A percentile compares a stretch with the other conserved stretches of the same genome.
These are phyloP conservation scores for Daldinia grandis DNA, from an alignment of 495 filamentous ascomycete species.

Conservation along the genomic window DNA sequence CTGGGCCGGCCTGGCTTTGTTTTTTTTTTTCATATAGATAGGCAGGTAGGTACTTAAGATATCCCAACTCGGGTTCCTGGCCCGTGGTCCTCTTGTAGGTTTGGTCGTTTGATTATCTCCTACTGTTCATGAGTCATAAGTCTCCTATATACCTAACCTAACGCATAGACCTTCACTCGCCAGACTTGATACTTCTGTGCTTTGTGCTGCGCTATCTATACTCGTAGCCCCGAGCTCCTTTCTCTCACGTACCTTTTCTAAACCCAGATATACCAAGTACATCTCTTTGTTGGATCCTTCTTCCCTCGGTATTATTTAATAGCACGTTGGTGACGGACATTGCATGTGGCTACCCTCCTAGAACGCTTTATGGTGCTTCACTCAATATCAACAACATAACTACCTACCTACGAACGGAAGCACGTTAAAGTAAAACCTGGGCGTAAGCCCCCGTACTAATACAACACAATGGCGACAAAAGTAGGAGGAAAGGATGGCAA, in stretches of 20 bases:
- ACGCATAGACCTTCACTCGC: neutral
- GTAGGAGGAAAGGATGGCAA: conserved; percentile 71
- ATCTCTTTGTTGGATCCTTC: neutral
- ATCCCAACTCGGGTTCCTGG: conserved; percentile 16
- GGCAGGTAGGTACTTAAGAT: neutral
- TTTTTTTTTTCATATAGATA: conserved; percentile 31
- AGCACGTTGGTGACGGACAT: conserved; percentile 21
- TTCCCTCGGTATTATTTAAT: conserved; percentile 5
- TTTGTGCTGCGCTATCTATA: conserved; percentile 19
- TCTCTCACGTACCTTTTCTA: neutral
- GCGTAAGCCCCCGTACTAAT: conserved; percentile 29
- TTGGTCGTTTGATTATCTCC: conserved; percentile 12
- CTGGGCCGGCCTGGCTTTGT: conserved; percentile 13
- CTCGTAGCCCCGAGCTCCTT: neutral
- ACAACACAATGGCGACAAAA: conserved; percentile 51
- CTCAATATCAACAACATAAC: neutral
- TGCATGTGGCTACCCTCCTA: conserved; percentile 23
- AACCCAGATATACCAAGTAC: neutral
- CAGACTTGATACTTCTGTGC: neutral
- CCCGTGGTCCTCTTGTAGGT: conserved; percentile 10
- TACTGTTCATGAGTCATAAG: neutral
- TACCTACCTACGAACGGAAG: neutral
- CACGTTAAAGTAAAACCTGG: conserved; percentile 12
- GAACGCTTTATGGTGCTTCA: neutral
- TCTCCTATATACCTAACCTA: neutral